Base-by-base conservation (phyloP, 139 green algal genomes). In the Ettlia oleoabundans region DNA sequence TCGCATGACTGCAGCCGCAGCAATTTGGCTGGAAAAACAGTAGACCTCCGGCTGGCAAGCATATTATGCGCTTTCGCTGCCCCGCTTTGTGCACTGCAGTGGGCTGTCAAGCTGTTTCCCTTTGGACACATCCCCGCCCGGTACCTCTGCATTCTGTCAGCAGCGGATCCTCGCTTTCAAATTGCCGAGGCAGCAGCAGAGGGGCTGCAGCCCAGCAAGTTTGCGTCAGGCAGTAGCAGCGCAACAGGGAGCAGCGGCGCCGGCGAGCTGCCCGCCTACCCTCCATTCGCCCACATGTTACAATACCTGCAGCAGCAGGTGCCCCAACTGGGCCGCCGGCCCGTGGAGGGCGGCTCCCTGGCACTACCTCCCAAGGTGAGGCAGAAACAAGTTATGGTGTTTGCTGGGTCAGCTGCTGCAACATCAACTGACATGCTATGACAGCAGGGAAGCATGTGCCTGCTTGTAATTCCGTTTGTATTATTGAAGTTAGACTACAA, bases 21-120 rank as follows among this genome's bases (percentile, higher is more conserved):
- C n/a, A n/a, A n/a, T n/a, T n/a, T n/a, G n/a, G n/a, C n/a, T n/a
- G n/a, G n/a, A n/a, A n/a, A n/a, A n/a, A n/a, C n/a, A n/a, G n/a
- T n/a, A n/a, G n/a, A n/a, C n/a, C n/a, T n/a, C n/a, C n/a, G n/a
- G n/a, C n/a, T n/a, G n/a, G n/a, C n/a, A n/a, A n/a, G n/a, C n/a
- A n/a, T n/a, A n/a, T n/a, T n/a, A n/a, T n/a, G n/a, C n/a, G n/a
- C n/a, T n/a, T n/a, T n/a, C n/a, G n/a, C n/a, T n/a, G n/a, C n/a
- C n/a, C n/a, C n/a, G n/a, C n/a, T n/a, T n/a, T n/a, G n/a, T n/a
- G n/a, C n/a, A 0, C 86, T 94, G 52, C 94, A 98, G 78, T 98
- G 95, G 95, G 90, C 93, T 1, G 78, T 82, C 43, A 75, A 85
- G 18, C 82, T 98, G 43, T 97, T 96, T 82, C 89, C 92, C 1